A percentile compares a stretch with the other conserved stretches of the same genome.
Evolutionary conservation across 2,329 filamentous ascomycete genomes (phyloP).

Genomic region (Fusarium decemcellulare): DNA sequence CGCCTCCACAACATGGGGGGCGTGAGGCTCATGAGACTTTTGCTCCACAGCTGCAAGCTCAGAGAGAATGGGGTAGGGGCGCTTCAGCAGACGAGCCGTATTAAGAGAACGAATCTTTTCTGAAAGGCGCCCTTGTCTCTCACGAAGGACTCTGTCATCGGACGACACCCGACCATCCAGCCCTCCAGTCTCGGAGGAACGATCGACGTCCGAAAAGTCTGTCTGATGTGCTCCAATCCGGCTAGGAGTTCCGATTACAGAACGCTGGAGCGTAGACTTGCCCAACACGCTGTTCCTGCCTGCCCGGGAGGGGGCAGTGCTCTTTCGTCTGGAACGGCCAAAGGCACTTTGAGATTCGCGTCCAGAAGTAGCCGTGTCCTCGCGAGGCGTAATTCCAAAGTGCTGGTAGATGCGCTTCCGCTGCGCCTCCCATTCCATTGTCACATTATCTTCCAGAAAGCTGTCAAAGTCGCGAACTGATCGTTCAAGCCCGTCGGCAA

Average conservation of each 20-base stretch:
- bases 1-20: slow-evolving; percentile 82
- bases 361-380: slow-evolving; percentile 59
- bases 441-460: slow-evolving; percentile 94
- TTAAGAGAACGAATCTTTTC: slow-evolving; percentile 87
- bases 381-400: slow-evolving; percentile 84
- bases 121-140: slow-evolving; percentile 87
- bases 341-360: slow-evolving; percentile 70
- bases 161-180: slow-evolving; percentile 62
- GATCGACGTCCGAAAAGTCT: slow-evolving; percentile 78
- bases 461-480: slow-evolving; percentile 93
- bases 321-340: slow-evolving; percentile 70
- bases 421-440: slow-evolving; percentile 96
- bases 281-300: slow-evolving; percentile 67
- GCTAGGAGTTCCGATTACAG: slow-evolving; percentile 87
- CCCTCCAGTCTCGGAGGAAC: slow-evolving; percentile 64
- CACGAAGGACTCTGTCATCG: slow-evolving; percentile 82
- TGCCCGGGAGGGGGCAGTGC: slow-evolving; percentile 64
- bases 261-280: slow-evolving; percentile 80
- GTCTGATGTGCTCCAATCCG: slow-evolving; percentile 74
- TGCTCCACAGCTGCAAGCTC: slow-evolving; percentile 83
- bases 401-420: slow-evolving; percentile 95
- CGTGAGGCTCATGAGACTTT: slow-evolving; percentile 78
- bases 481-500: slow-evolving; percentile 89
- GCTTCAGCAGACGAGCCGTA: slow-evolving; percentile 75
- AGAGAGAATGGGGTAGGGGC: slow-evolving; percentile 80